These are phyloP conservation scores for Penicillium aurantiogriseum DNA, from an alignment of 2,329 filamentous ascomycete species.

Conservation along the genomic window DNA sequence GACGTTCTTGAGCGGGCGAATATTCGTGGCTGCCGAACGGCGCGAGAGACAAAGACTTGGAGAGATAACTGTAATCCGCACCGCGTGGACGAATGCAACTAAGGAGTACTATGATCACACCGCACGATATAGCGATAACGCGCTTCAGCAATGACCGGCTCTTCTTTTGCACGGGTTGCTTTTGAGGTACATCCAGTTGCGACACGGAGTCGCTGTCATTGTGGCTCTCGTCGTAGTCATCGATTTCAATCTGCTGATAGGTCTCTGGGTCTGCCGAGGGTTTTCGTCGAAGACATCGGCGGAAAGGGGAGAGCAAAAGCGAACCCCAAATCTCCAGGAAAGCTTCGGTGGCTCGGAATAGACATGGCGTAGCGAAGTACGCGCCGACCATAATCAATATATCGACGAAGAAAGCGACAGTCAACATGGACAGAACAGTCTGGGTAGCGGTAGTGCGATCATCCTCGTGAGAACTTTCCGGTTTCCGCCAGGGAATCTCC, in stretches of 20 bases:
- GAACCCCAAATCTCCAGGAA: slow-evolving; percentile 14
- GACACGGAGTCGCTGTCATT: slow-evolving; percentile 13
- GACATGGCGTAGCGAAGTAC: slow-evolving; percentile 15
- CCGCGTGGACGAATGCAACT: slow-evolving; percentile 15
- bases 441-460: slow-evolving; percentile 2
- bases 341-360: slow-evolving; percentile 8
- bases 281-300: not conserved
- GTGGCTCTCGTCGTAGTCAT: slow-evolving; percentile 18
- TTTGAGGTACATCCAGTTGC: not conserved
- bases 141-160: slow-evolving; percentile 3
- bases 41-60: slow-evolving; percentile 18
- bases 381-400: slow-evolving; percentile 6
- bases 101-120: slow-evolving; percentile 9
- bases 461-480: slow-evolving; percentile 11
- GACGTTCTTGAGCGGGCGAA: not conserved
- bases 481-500: slow-evolving; percentile 26
- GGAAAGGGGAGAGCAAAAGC: not conserved
- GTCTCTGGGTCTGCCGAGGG: slow-evolving; percentile 13
- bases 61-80: slow-evolving; percentile 17
- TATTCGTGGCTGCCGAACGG: slow-evolving; percentile 14
- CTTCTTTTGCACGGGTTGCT: not conserved
- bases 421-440: slow-evolving; percentile 17
- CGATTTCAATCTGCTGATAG: slow-evolving; percentile 19
- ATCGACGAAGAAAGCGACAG: slow-evolving; percentile 13
- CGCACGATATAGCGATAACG: slow-evolving; percentile 5